These are phyloP conservation scores for Meira miltonrushii DNA, from an alignment of 1,284 basidiomycete genomes.

Conservation along the genomic window DNA sequence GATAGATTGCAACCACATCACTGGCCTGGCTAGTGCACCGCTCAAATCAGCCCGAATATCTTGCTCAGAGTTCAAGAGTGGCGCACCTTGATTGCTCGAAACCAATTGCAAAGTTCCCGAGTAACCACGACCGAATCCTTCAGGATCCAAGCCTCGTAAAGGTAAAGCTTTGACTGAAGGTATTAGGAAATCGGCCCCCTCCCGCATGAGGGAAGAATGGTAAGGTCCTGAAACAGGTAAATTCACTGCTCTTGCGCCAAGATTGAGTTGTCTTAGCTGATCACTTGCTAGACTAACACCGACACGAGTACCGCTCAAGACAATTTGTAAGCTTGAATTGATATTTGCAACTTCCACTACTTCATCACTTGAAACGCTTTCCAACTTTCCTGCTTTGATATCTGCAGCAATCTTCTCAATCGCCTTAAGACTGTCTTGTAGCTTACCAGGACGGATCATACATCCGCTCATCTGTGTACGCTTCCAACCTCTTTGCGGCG, in stretches of 20 bases:
- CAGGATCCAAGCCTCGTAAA: slow-evolving; percentile 22
- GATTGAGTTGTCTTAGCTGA: slow-evolving; percentile 30
- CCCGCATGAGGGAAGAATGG: slow-evolving; percentile 41
- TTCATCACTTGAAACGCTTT: slow-evolving; percentile 39
- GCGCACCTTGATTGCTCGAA: background rate
- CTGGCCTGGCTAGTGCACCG: slow-evolving; percentile 33
- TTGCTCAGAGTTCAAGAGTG: slow-evolving; percentile 14
- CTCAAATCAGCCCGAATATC: slow-evolving; percentile 34
- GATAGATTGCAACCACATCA: slow-evolving; percentile 40
- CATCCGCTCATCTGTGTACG: slow-evolving; percentile 47
- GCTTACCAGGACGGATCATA: slow-evolving; percentile 41
- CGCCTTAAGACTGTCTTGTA: slow-evolving; percentile 30
- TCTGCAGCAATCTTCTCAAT: slow-evolving; percentile 30
- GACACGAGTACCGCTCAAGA: slow-evolving; percentile 40
- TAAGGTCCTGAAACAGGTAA: slow-evolving; percentile 48
- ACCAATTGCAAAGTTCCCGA: background rate
- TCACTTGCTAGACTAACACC: slow-evolving; percentile 49
- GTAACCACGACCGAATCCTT: background rate
- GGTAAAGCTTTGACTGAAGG: slow-evolving; percentile 38
- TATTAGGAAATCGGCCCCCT: slow-evolving; percentile 30
- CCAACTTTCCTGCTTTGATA: slow-evolving; percentile 34
- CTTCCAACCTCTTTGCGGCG: slow-evolving; percentile 29
- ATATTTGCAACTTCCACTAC: slow-evolving; percentile 49
- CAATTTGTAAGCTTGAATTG: slow-evolving; percentile 48
- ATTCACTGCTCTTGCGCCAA: slow-evolving; percentile 49